Conservation (phyloP, 176 grass and related monocot species). For the Chrysopogon serrulatus region DNA sequence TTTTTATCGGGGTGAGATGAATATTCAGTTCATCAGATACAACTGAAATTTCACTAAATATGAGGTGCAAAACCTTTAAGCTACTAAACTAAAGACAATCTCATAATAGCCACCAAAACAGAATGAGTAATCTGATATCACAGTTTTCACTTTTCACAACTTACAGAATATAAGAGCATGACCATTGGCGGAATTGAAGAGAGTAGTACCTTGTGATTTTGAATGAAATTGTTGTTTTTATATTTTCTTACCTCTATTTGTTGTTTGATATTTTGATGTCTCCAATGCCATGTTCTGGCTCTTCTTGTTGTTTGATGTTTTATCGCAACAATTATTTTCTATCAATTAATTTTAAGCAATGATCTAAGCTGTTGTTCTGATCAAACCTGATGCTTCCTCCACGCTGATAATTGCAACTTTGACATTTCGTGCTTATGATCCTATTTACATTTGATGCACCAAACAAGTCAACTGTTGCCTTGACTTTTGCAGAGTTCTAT, state of each 20-base stretch:
- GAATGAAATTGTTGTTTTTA: background rate
- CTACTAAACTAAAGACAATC: too few relatives aligned
- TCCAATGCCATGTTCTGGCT: background rate
- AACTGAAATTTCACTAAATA: too few relatives aligned
- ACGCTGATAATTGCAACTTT: background rate
- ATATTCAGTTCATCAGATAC: too few relatives aligned
- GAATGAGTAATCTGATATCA: background rate
- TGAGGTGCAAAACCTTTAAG: too few relatives aligned
- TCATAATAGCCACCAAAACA: too few relatives aligned
- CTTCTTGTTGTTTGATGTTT: background rate
- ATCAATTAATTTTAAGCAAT: background rate
- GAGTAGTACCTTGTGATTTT: background rate
- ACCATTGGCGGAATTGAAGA: background rate
- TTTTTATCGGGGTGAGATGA: too few relatives aligned
- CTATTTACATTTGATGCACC: background rate
- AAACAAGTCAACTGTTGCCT: background rate
- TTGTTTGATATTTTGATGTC: background rate
- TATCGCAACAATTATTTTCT: background rate
- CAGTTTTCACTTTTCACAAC: background rate
- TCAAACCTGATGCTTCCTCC: background rate
- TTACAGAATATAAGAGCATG: background rate
- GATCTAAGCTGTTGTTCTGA: background rate
- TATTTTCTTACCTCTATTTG: background rate
- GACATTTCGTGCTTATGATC: background rate
- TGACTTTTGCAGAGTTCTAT: conserved; percentile 13